phyloP scores from a whole-genome alignment of 2,329 filamentous ascomycete genomes.

The Allantophomopsis lycopodina region DNA sequence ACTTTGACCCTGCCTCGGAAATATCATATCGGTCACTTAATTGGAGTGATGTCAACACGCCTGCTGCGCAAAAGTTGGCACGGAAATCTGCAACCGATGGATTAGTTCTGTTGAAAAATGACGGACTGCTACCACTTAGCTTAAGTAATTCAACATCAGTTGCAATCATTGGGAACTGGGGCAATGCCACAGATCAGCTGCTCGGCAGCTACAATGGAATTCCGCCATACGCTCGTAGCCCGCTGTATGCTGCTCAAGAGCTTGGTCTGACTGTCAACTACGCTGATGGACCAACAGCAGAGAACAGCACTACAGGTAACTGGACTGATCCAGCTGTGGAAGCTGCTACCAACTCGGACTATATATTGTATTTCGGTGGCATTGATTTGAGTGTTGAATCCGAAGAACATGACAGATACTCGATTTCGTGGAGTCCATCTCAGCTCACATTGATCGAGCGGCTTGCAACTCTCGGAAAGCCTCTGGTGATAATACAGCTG shows the following conservation, averaged over 20 bases:
- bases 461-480: conserved; percentile 30
- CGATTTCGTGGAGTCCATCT: conserved; percentile 34
- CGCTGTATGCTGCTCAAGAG: conserved; percentile 31
- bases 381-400: conserved; percentile 36
- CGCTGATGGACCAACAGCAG: conserved; percentile 19
- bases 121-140: conserved; percentile 9
- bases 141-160: conserved; percentile 3
- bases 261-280: conserved; percentile 22
- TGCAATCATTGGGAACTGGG: conserved; percentile 11
- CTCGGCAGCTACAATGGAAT: conserved; percentile 11
- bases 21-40: conserved; percentile 34
- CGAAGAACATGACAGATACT: conserved; percentile 33
- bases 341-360: conserved; percentile 28
- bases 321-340: conserved; percentile 17
- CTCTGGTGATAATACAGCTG: conserved; percentile 35
- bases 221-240: conserved; percentile 9
- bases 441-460: conserved; percentile 36
- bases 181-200: conserved; percentile 11
- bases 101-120: conserved; percentile 13
- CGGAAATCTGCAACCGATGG: conserved; percentile 10
- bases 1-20: conserved; percentile 35
- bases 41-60: conserved; percentile 24
- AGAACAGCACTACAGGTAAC: conserved; percentile 17
- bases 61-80: conserved; percentile 7
- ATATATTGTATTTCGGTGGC: conserved; percentile 39